Evolutionary conservation across 352 stramenopile species (phyloP), one percentile per base, ranked within the genome.

Genomic region (Globisporangium nunn): DNA sequence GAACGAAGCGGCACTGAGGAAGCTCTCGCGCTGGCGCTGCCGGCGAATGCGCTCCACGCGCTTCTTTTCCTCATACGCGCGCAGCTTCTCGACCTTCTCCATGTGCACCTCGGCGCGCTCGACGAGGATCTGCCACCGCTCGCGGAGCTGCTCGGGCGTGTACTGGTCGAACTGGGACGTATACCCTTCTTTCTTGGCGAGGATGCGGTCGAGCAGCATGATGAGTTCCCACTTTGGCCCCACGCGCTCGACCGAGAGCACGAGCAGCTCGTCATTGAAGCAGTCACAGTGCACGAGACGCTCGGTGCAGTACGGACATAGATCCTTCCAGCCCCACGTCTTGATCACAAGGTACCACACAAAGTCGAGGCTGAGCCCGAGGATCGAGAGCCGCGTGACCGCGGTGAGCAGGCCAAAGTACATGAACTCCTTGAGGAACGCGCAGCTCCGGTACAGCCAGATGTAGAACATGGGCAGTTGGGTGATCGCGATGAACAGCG

Each of bases 181-280:
- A 48, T 83, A 81, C 14, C 66, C 53, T 33, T 66, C 60, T 37
- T 62, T 66, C 43, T 75, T 85, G 10, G 64, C 67, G 28, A 88
- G 67, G n/a, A 81, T 52, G 6, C 50, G 44, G 55, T 88, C 78
- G 4, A 88, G 64, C 2, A 86, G 50, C n/a, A 66, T 45, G 55
- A 88, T 88, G 29, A 88, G 67, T 17, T 75, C 69, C 78, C 78
- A 88, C 58, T 88, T 88, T 18, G 78, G 64, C 6, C 78, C 75
- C 2, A 86, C 73, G 40, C 70, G 68, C 41, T 83, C 78, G 14
- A 88, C 73, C 1, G 73, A 68, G 35, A 85, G 59, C 41, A 86
- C 72, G 33, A 88, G 60, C 35, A 88, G 37, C 54, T 86, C 78
- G 56, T 88, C 78, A 39, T 86, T 86, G 50, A 86, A 86, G 56